These are phyloP conservation scores for Eruca vesicaria DNA, from an alignment of 441 rosid genomes.

Conservation along the genomic window DNA sequence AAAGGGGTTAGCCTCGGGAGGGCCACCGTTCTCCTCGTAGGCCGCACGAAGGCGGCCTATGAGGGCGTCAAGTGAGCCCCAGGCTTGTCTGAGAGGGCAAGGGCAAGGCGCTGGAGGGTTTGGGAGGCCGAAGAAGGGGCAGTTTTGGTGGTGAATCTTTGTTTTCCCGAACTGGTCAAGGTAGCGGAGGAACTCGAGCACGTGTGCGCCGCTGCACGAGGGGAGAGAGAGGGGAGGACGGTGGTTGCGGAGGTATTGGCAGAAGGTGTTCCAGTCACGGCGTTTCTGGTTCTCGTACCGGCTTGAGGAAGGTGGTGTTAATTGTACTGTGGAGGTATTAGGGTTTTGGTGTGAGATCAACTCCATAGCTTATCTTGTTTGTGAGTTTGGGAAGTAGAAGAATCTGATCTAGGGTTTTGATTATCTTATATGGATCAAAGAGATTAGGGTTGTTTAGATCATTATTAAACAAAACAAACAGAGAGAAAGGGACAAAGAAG, in stretches of 20 bases:
- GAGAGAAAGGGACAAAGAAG: slow-evolving; percentile 18
- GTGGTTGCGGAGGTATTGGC: slow-evolving; percentile 45
- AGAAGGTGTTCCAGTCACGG: slow-evolving; percentile 46
- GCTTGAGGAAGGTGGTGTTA: slow-evolving; percentile 30
- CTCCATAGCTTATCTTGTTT: slow-evolving; percentile 43
- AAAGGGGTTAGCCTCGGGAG: slow-evolving; percentile 40
- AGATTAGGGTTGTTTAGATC: slow-evolving; percentile 22
- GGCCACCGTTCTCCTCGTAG: slow-evolving; percentile 43
- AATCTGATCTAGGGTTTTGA: slow-evolving; percentile 27
- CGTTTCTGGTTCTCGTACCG: slow-evolving; percentile 47
- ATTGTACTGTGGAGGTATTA: slow-evolving; percentile 18
- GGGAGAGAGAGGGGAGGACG: slow-evolving; percentile 42
- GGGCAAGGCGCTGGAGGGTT: slow-evolving; percentile 44
- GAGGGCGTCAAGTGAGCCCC: slow-evolving; percentile 44
- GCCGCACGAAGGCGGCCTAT: slow-evolving; percentile 44
- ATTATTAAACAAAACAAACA: slow-evolving; percentile 1
- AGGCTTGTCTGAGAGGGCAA: slow-evolving; percentile 43
- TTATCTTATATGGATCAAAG: not conserved
- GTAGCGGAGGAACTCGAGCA: slow-evolving; percentile 41
- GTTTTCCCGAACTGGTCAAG: slow-evolving; percentile 44
- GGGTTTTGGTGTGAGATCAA: slow-evolving; percentile 45
- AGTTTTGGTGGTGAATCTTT: slow-evolving; percentile 37
- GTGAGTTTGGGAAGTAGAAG: not conserved
- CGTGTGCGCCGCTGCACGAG: slow-evolving; percentile 42
- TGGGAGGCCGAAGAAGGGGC: slow-evolving; percentile 40